Evolutionary conservation across 768 basidiomycete genomes (phyloP).

Genomic region (Pisolithus marmoratus): DNA sequence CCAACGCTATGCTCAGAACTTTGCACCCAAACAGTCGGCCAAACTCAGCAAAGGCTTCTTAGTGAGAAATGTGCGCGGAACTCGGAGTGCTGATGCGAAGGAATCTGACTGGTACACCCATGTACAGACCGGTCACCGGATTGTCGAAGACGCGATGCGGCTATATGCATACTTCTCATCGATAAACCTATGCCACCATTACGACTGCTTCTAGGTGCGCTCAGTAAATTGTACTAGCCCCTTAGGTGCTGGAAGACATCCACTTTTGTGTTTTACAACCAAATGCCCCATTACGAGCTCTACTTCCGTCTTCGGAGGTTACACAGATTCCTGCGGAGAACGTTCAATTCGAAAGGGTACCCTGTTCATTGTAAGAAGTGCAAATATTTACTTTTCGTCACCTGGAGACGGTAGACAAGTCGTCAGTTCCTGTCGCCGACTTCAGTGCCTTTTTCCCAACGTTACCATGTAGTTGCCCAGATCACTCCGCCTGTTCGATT

Average conservation of each 20-base stretch:
- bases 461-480: neutral
- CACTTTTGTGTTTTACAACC: slow-evolving; percentile 39
- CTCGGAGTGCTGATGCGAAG: neutral
- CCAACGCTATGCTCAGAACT: slow-evolving; percentile 36
- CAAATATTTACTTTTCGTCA: slow-evolving; percentile 26
- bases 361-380: slow-evolving; percentile 9
- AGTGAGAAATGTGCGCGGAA: slow-evolving; percentile 36
- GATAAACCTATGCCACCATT: slow-evolving; percentile 8
- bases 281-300: slow-evolving; percentile 29
- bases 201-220: slow-evolving; percentile 12
- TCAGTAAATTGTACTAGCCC: slow-evolving; percentile 15
- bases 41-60: slow-evolving; percentile 37
- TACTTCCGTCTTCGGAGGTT: slow-evolving; percentile 20
- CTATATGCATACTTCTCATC: slow-evolving; percentile 22
- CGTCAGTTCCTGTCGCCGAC: neutral
- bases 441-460: neutral
- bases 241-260: slow-evolving; percentile 54
- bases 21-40: slow-evolving; percentile 21
- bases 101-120: neutral
- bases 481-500: neutral
- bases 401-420: slow-evolving; percentile 10
- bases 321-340: slow-evolving; percentile 1
- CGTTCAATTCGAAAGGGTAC: slow-evolving; percentile 2
- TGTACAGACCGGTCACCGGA: slow-evolving; percentile 6
- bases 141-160: slow-evolving; percentile 18